Percentiles rank a stretch among this genome's conserved stretches.
These are phyloP conservation scores for Bisporella sp. DNA, from an alignment of 2,329 filamentous ascomycete genomes.

Conservation along the genomic window DNA sequence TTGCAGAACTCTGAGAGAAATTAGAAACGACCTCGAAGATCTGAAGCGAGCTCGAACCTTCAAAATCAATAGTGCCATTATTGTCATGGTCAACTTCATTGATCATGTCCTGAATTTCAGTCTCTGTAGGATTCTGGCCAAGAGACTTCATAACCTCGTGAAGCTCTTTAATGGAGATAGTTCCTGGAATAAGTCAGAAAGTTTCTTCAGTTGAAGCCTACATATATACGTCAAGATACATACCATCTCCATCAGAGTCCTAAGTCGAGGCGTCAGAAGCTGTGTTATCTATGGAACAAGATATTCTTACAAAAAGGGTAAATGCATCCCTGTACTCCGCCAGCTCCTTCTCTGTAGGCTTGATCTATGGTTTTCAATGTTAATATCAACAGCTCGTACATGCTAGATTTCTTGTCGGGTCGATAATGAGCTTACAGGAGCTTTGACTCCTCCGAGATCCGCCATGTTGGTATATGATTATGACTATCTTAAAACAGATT, in stretches of 20 bases:
- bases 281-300: not conserved
- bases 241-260: constrained; percentile 3
- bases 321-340: constrained; percentile 1
- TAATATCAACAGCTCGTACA: no score
- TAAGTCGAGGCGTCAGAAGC: not conserved
- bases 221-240: not conserved
- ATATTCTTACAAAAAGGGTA: constrained; percentile 1
- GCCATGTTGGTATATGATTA: no score
- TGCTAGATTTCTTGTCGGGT: no score
- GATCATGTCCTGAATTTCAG: constrained; percentile 58
- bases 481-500: no score
- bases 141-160: constrained; percentile 7
- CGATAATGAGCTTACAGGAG: no score
- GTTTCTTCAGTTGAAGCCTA: not conserved
- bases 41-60: constrained; percentile 35
- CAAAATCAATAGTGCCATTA: constrained; percentile 59
- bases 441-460: no score
- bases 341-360: not conserved
- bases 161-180: constrained; percentile 7
- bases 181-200: constrained; percentile 27
- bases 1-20: constrained; percentile 49
- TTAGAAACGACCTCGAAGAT: not conserved
- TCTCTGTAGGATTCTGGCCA: constrained; percentile 1
- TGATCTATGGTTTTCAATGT: no score
- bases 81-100: constrained; percentile 60